Evolutionary conservation across 2,329 filamentous ascomycete genomes (phyloP).

Genomic region (Fusarium nygamai): DNA sequence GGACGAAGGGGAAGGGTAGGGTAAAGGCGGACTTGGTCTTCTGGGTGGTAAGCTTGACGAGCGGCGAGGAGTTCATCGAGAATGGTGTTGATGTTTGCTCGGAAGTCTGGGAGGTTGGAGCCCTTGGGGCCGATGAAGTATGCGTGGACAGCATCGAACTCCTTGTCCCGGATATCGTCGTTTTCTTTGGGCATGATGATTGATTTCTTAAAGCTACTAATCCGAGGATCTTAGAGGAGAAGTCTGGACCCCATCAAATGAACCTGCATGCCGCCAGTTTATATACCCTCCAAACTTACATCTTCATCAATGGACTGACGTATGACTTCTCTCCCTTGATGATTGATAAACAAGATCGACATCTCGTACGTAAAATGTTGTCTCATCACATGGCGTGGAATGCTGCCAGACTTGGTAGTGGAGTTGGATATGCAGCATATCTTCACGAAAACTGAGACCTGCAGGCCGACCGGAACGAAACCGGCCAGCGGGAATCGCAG

Average conservation of each 20-base stretch:
- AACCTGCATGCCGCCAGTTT: too few species aligned
- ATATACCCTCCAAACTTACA: too few species aligned
- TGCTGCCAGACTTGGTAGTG: background rate
- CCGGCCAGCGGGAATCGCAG: too few species aligned
- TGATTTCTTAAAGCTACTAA: background rate
- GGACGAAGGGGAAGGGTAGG: rapidly evolving
- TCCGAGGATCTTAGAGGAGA: too few species aligned
- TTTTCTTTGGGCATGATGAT: slow-evolving; percentile 1
- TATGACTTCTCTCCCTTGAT: background rate
- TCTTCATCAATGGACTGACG: background rate
- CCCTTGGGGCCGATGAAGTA: slow-evolving; percentile 57
- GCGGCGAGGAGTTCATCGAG: slow-evolving; percentile 50
- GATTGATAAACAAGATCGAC: background rate
- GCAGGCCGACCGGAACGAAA: background rate
- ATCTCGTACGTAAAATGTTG: background rate
- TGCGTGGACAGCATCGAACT: slow-evolving; percentile 44
- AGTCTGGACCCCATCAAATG: too few species aligned
- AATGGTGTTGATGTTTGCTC: slow-evolving; percentile 51
- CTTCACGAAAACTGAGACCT: background rate
- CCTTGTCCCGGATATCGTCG: slow-evolving; percentile 10
- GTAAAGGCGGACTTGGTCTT: slow-evolving; percentile 47
- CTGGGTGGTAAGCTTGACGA: slow-evolving; percentile 48
- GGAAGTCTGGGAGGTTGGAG: slow-evolving; percentile 53
- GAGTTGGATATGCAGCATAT: background rate
- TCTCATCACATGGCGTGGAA: background rate